Base-by-base conservation (phyloP, 805 yeast genomes). In the Alloascoidea hylecoeti region DNA sequence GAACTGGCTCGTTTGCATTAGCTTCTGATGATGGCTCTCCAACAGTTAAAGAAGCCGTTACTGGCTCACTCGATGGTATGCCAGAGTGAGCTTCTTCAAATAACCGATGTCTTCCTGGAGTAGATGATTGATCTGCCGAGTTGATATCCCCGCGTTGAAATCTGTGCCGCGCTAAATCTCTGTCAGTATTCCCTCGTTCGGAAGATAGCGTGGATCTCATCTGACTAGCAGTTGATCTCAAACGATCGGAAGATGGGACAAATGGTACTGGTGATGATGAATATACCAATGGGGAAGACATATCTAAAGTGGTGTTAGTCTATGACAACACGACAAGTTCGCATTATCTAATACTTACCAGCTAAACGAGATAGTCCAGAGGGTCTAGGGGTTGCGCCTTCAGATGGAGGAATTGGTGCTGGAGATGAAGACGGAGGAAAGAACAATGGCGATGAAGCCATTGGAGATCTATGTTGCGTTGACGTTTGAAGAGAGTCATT, bases 91-190 rank as follows among this genome's bases (percentile, higher is more conserved):
- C 35, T 35, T 70, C 73, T 33, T 70, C 69, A 39, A 78, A 72
- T 41, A 74, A 64, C 46, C 86, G 63, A 51, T 86, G 61, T 42
- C 74, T 59, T 52, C 66, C 64, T 19, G 92, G 86, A 2, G 94
- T 76, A 0, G 84, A 70, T n/a, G 71, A 57, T 40, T 62, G 51
- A 39, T 82, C 94, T 0, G 78, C 65, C 0, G 78, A 71, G 51
- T 78, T 78, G 38, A 85, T 65, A 52, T 86, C 95, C 47, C 92
- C 85, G 60, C 96, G 72, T 40, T 74, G 63, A 41, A 23, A 23
- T 23, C 30, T 23, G 66, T 55, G 23, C 55, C 66, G 38, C 79
- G 44, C 42, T 37, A 45, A 57, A 47, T 46, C 52, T 41, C 51
- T 52, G 5, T 36, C 38, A 14, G 44, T 38, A 15, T 39, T 39